Percentiles rank a stretch among this genome's conserved stretches.
phyloP scores from a whole-genome alignment of 73 alveolate genomes.

The Uronychia binucleata region DNA sequence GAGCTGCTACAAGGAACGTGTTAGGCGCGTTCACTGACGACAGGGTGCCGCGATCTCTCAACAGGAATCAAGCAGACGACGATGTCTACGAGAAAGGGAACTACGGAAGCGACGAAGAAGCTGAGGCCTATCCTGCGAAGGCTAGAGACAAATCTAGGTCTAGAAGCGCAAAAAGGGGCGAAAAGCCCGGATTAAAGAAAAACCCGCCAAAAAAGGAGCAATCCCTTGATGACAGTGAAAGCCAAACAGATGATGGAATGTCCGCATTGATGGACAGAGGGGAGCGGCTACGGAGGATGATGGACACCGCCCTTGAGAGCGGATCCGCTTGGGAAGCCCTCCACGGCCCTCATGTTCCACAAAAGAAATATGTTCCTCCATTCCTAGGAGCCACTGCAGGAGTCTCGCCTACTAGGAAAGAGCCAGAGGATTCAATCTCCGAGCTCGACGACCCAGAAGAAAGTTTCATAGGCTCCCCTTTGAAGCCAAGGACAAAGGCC shows the following conservation, averaged over 20 bases:
- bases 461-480: not conserved
- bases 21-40: constrained; percentile 33
- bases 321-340: constrained; percentile 60
- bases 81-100: not conserved
- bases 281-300: constrained; percentile 37
- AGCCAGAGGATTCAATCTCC: constrained; percentile 5
- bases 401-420: constrained; percentile 5
- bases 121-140: not conserved
- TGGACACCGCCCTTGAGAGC: constrained; percentile 45
- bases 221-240: not conserved
- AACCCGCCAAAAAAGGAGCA: not conserved
- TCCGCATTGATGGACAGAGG: constrained; percentile 46
- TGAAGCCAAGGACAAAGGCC: not conserved
- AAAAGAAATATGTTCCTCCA: constrained; percentile 51
- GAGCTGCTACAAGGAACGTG: not conserved
- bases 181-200: constrained; percentile 17
- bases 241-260: not conserved
- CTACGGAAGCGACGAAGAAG: not conserved
- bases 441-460: constrained; percentile 7
- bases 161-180: not conserved
- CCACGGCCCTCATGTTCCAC: constrained; percentile 41
- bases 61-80: not conserved
- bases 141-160: not conserved
- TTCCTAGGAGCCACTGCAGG: constrained; percentile 4
- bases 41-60: constrained; percentile 33